These are phyloP conservation scores for Groenewaldozyma tartarivorans DNA, from an alignment of 805 yeast species.

Conservation along the genomic window DNA sequence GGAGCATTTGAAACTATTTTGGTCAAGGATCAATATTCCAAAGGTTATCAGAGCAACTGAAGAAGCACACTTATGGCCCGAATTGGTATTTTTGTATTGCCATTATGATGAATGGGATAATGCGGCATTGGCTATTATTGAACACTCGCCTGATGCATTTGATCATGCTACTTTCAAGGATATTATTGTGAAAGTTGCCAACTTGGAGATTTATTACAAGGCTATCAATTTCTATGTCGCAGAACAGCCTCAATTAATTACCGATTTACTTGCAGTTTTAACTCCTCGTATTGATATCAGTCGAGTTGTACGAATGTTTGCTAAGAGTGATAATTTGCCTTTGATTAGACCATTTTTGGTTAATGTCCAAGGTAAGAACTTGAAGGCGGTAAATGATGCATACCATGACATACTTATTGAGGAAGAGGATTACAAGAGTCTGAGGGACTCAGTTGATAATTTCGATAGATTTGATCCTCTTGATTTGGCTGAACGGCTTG, in stretches of 20 bases:
- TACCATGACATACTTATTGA: constrained; percentile 92
- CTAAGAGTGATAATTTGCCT: constrained; percentile 92
- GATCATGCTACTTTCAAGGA: constrained; percentile 94
- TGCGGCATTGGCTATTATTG: constrained; percentile 95
- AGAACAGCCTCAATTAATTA: constrained; percentile 84
- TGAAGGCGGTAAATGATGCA: constrained; percentile 85
- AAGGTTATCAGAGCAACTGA: constrained; percentile 93
- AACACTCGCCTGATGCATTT: constrained; percentile 83
- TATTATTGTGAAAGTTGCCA: constrained; percentile 86
- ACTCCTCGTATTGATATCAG: constrained; percentile 88
- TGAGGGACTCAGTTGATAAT: constrained; percentile 77
- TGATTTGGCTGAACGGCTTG: constrained; percentile 86
- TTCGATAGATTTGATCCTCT: constrained; percentile 87
- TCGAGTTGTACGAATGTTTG: constrained; percentile 89
- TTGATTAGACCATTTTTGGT: constrained; percentile 91
- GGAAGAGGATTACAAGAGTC: constrained; percentile 90
- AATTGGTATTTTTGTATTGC: constrained; percentile 88
- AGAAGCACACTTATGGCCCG: constrained; percentile 91
- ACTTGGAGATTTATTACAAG: constrained; percentile 92
- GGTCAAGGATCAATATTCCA: constrained; percentile 97
- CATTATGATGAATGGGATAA: constrained; percentile 99
- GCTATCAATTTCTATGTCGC: constrained; percentile 90
- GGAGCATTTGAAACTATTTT: constrained; percentile 94
- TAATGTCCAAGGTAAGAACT: constrained; percentile 82
- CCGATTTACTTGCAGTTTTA: constrained; percentile 75